phyloP scores from a whole-genome alignment of 2,329 filamentous ascomycete genomes.

The Ophiosphaerella korrae region DNA sequence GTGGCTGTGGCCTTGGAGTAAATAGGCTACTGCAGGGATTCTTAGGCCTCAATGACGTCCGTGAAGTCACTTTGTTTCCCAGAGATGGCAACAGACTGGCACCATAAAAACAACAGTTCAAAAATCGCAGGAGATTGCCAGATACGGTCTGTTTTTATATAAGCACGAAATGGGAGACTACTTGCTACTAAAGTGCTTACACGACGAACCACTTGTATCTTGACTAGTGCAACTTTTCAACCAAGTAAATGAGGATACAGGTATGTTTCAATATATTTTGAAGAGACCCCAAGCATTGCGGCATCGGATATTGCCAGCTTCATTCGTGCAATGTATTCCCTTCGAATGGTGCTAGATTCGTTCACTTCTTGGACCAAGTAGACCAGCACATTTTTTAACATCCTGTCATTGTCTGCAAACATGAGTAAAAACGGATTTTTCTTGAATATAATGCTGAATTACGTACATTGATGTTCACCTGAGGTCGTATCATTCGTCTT shows the following conservation, averaged over 20 bases:
- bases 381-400: neutral
- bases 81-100: neutral
- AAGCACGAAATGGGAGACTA: too few relatives aligned
- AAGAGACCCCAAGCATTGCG: neutral
- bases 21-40: conserved; percentile 1
- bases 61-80: neutral
- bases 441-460: neutral
- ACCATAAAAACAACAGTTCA: neutral
- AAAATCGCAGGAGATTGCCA: neutral
- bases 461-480: neutral
- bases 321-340: neutral
- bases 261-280: neutral
- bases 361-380: neutral
- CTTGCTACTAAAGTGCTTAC: neutral
- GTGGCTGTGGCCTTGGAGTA: neutral
- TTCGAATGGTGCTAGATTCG: neutral
- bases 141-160: too few relatives aligned
- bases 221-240: neutral
- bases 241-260: neutral
- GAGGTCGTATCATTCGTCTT: too few relatives aligned
- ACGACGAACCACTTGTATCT: neutral
- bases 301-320: neutral
- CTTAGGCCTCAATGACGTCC: neutral
- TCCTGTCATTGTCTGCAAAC: neutral
- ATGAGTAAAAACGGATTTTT: neutral